Base-by-base conservation (phyloP, 805 yeast genomes). In the Saturnispora besseyi region DNA sequence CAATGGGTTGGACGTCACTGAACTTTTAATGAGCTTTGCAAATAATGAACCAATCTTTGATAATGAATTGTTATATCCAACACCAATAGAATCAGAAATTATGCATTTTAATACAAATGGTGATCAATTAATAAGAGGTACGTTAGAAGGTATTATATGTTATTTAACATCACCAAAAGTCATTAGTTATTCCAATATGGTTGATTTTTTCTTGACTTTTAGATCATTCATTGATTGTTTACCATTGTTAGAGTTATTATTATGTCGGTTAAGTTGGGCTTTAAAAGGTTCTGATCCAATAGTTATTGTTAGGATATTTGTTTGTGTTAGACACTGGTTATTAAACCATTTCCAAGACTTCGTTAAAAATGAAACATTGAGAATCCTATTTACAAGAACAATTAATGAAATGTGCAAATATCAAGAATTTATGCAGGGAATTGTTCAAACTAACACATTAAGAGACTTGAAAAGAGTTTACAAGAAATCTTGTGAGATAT, bases 321-420 rank as follows among this genome's bases (percentile, higher is more conserved):
- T 87, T 28, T 81, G 85, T 29, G 58, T 93, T 41, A 77, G 97
- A 59, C 96, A 87, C 68, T 91, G 98, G 96, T 64, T 91, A 18
- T 66, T 87, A 52, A 91, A 90, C 64, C 90, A 87, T 63, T 93
- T 88, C 59, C 74, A 80, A 40, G 98, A 93, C 64, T 93, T 90
- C 62, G 69, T 83, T 26, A 65, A 76, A 13, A 72, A 77, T 44
- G 57, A 67, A 21, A 70, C 74, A 48, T 65, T 84, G 32, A 68
- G 89, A 49, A 55, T 58, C 22, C 57, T 64, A 24, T 74, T 79
- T 50, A 63, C 73, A 3, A 54, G 63, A 12, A 70, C 72, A 13
- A 55, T 80, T 37, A 73, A 77, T 61, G 67, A 64, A 55, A 48
- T 72, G 52, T 45, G 72, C 9, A 62, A 46, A 57, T 60, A 54